A percentile compares a stretch with the other conserved stretches of the same genome.
Conservation (phyloP, 75 land plant species). For the Pinus taeda region DNA sequence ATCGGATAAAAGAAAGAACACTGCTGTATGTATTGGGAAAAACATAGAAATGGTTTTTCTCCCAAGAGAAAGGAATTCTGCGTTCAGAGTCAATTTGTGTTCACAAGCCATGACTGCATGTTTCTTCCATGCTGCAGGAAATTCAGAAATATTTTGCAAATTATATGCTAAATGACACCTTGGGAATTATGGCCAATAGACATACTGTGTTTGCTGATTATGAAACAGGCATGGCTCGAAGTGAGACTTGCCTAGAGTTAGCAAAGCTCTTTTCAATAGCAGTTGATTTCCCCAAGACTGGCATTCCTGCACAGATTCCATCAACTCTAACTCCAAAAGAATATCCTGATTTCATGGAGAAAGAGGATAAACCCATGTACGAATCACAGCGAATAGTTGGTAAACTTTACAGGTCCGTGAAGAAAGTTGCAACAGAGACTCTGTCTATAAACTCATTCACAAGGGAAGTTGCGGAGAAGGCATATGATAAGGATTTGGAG, state of each 20-base stretch:
- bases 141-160: conserved; percentile 71
- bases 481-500: conserved; percentile 70
- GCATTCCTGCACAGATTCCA: conserved; percentile 83
- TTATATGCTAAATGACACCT: conserved; percentile 78
- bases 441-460: conserved; percentile 27
- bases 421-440: conserved; percentile 15
- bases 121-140: conserved; percentile 44
- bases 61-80: no score
- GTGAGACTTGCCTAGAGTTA: conserved; percentile 55
- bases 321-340: conserved; percentile 39
- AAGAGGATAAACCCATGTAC: conserved; percentile 62
- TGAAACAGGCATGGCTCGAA: conserved; percentile 50
- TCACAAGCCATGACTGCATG: no score
- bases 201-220: conserved; percentile 84
- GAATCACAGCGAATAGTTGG: conserved; percentile 69
- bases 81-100: no score
- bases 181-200: conserved; percentile 83
- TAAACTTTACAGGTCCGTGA: conserved; percentile 77
- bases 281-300: conserved; percentile 97
- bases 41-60: no score
- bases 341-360: conserved; percentile 97
- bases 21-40: no score
- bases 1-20: no score
- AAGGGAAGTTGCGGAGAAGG: conserved; percentile 24
- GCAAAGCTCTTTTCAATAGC: conserved; percentile 79